Evolutionary conservation across 2,329 filamentous ascomycete species (phyloP).

Genomic region (Stemphylium beticola): DNA sequence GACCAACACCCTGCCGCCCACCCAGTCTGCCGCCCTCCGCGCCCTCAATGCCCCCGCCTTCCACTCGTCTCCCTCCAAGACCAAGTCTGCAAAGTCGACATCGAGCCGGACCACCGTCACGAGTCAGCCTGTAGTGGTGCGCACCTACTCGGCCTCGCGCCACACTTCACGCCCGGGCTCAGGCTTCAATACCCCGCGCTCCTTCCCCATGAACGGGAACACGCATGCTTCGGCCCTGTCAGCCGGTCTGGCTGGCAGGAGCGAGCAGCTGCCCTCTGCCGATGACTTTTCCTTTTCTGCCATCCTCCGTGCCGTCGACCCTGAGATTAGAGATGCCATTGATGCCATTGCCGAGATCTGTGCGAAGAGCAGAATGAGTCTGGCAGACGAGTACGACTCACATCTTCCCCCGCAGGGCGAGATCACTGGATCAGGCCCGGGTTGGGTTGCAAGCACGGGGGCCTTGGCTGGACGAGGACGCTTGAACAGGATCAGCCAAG

Average conservation of each 20-base stretch:
- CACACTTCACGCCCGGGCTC: slow-evolving; percentile 44
- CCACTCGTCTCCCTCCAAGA: slow-evolving; percentile 39
- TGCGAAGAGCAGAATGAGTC: slow-evolving; percentile 64
- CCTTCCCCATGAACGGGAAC: slow-evolving; percentile 40
- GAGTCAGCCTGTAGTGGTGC: slow-evolving; percentile 54
- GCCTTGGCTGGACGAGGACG: slow-evolving; percentile 40
- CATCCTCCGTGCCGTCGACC: slow-evolving; percentile 63
- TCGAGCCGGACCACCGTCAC: slow-evolving; percentile 49
- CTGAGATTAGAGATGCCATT: slow-evolving; percentile 63
- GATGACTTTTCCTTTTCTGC: slow-evolving; percentile 63
- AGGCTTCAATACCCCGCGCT: slow-evolving; percentile 40
- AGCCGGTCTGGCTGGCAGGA: slow-evolving; percentile 36
- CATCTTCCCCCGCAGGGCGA: slow-evolving; percentile 68
- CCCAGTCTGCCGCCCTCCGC: slow-evolving; percentile 47
- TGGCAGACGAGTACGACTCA: slow-evolving; percentile 67
- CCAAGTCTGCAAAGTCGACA: slow-evolving; percentile 46
- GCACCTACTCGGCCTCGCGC: slow-evolving; percentile 48
- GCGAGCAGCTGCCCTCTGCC: slow-evolving; percentile 51
- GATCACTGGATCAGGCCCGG: slow-evolving; percentile 49
- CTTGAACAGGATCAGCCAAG: slow-evolving; percentile 40
- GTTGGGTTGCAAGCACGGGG: slow-evolving; percentile 38
- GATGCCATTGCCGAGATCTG: slow-evolving; percentile 69
- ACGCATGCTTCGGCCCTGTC: slow-evolving; percentile 36
- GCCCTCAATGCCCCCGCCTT: slow-evolving; percentile 49
- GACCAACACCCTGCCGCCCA: slow-evolving; percentile 46